Evolutionary conservation across 768 basidiomycete genomes (phyloP), one percentile per base, ranked within the genome.

Genomic region (Rhodotorula babjevae): DNA sequence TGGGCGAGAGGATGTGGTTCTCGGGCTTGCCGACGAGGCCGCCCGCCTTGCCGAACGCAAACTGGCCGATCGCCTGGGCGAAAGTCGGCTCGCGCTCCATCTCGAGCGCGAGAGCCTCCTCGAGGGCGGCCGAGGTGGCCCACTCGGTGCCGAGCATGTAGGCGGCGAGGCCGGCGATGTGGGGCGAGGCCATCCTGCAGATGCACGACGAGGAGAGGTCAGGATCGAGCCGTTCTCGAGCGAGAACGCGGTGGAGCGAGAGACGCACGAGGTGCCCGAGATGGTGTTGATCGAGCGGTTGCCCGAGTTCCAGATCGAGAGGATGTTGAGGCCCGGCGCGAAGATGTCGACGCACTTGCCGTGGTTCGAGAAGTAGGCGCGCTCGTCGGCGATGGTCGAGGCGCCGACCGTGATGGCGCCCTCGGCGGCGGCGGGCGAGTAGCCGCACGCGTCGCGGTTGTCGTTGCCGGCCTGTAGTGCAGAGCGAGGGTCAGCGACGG

Each of bases 391-490:
- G 65, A 83, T 79, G 53, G 83, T 82, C n/a, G 81, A 82, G 44
- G 96, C 96, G 76, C 90, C 96, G 66, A 98, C 96, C 61, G 96
- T 97, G 73, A 99, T 86, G 25, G 96, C 92, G 66, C 90, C 87
- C 83, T 89, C 86, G 10, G 96, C 87, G 14, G 87, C 87, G 40
- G 94, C 96, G 49, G 96, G 96, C 2, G 94, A 98, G 83, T 90
- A 96, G 76, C 84, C 84, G 85, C 95, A 98, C 21, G 93, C 93
- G 79, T 95, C 90, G 77, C 86, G 87, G 76, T 80, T 80, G n/a
- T 77, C 73, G 73, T 77, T 69, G 16, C 66, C 68, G 46, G 76
- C 72, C 67, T 68, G 57, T 27, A 12, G 3, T 2, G 49, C 9
- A 21, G 10, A 7, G 27, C 9, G 27, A 12, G 0, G 14, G 21